A percentile compares a stretch with the other conserved stretches of the same genome.
Conservation (phyloP, 352 stramenopile genomes). For the Phytophthora kernoviae region DNA sequence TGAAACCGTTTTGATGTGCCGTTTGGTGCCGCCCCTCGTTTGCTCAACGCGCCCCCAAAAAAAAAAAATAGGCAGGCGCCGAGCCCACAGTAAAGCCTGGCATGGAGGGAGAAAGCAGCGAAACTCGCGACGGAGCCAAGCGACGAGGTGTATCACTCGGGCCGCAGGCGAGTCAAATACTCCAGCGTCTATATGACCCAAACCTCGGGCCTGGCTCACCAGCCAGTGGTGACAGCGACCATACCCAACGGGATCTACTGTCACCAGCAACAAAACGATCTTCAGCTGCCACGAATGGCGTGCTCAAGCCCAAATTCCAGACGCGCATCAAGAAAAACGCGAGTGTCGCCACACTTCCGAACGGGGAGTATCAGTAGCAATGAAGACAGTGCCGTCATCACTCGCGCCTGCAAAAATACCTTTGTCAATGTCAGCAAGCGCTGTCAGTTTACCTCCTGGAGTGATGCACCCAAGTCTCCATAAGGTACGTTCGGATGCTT, state of each 20-base stretch:
- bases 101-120: not conserved
- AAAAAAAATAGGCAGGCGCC: no score
- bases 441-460: conserved; percentile 25
- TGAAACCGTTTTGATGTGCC: conserved; percentile 3
- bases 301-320: conserved; percentile 53
- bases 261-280: conserved; percentile 8
- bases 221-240: not conserved
- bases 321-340: conserved; percentile 52
- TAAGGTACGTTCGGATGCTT: conserved; percentile 27
- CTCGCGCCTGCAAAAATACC: not conserved
- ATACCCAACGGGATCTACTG: not conserved
- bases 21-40: not conserved
- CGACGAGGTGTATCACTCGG: conserved; percentile 52
- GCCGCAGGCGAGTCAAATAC: conserved; percentile 60
- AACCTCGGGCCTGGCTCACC: conserved; percentile 45
- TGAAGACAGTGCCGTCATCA: not conserved
- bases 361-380: not conserved
- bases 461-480: conserved; percentile 62
- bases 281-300: conserved; percentile 5
- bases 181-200: conserved; percentile 72
- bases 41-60: not conserved
- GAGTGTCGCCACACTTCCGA: conserved; percentile 40
- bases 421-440: conserved; percentile 38
- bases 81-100: no score
- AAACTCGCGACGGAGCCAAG: conserved; percentile 59